Conservation (phyloP, 768 basidiomycete species). For the Calocera cornea region DNA sequence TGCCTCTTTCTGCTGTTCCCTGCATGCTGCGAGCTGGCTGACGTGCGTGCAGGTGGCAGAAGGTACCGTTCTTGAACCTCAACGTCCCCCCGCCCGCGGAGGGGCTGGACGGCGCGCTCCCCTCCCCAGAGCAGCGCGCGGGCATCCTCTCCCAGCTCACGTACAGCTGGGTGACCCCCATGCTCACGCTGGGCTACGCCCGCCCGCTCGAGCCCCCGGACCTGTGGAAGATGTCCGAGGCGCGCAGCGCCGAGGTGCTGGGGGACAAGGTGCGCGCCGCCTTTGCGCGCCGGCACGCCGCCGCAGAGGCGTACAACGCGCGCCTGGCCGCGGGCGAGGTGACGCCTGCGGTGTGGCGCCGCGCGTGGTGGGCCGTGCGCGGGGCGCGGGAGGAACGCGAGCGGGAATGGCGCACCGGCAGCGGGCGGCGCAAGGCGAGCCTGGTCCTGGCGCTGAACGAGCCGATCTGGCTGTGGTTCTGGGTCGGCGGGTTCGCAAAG, state of each 20-base stretch:
- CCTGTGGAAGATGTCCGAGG: conserved; percentile 61
- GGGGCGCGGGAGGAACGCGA: conserved; percentile 36
- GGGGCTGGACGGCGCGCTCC: conserved; percentile 21
- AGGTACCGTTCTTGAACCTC: conserved; percentile 11
- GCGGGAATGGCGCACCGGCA: conserved; percentile 47
- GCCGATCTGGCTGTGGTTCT: conserved; percentile 64
- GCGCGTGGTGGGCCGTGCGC: conserved; percentile 37
- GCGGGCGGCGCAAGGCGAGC: conserved; percentile 51
- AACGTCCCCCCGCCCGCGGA: conserved; percentile 22
- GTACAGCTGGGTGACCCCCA: conserved; percentile 62
- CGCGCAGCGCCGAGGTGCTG: conserved; percentile 44
- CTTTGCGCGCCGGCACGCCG: conserved; percentile 42
- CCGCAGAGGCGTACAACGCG: conserved; percentile 57
- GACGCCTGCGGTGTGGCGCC: conserved; percentile 36
- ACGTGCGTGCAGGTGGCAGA: conserved; percentile 17
- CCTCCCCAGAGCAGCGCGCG: conserved; percentile 54
- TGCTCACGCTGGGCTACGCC: conserved; percentile 59
- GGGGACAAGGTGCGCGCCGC: conserved; percentile 50
- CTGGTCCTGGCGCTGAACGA: conserved; percentile 60
- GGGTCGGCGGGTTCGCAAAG: conserved; percentile 35
- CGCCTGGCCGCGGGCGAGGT: conserved; percentile 53
- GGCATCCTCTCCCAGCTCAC: conserved; percentile 44
- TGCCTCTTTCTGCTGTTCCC: conserved; percentile 14
- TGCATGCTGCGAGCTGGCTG: neutral
- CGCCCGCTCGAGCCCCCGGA: conserved; percentile 70